Conservation (phyloP, 768 basidiomycete genomes). For the Gymnopilus dilepis region DNA sequence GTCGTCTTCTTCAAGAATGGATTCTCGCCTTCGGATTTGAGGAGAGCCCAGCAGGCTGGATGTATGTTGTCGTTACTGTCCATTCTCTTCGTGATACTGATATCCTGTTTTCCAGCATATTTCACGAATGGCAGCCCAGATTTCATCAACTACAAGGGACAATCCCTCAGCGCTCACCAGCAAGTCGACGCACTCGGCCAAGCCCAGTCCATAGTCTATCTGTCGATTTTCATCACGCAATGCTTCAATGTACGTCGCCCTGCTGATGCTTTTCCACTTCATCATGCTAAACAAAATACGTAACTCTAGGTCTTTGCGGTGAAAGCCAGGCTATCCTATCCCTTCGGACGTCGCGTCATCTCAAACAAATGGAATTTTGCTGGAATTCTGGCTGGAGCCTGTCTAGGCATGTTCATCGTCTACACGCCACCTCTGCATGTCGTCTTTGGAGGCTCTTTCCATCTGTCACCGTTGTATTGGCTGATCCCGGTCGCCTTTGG, state of each 20-base stretch:
- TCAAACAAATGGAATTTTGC: conserved; percentile 69
- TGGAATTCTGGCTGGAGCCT: conserved; percentile 65
- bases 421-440: conserved; percentile 73
- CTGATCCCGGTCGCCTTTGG: conserved; percentile 69
- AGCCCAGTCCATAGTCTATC: conserved; percentile 69
- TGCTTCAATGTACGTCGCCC: conserved; percentile 61
- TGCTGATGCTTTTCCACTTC: neutral
- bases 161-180: conserved; percentile 44
- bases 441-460: conserved; percentile 67
- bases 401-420: conserved; percentile 69
- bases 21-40: conserved; percentile 63
- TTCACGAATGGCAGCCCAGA: conserved; percentile 54
- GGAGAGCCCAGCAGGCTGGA: conserved; percentile 49
- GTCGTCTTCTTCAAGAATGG: conserved; percentile 68
- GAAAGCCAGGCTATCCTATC: conserved; percentile 64
- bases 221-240: conserved; percentile 71
- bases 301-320: conserved; percentile 68
- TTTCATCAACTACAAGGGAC: conserved; percentile 60
- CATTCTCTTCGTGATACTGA: neutral
- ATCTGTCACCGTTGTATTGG: conserved; percentile 69
- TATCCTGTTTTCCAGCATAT: conserved; percentile 39
- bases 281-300: neutral
- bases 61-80: conserved; percentile 30
- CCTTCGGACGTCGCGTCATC: conserved; percentile 63
- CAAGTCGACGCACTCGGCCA: conserved; percentile 65